Percentiles rank a stretch among this genome's conserved stretches.
Conservation (phyloP, 2,329 filamentous ascomycete species). For the Fusarium citri region DNA sequence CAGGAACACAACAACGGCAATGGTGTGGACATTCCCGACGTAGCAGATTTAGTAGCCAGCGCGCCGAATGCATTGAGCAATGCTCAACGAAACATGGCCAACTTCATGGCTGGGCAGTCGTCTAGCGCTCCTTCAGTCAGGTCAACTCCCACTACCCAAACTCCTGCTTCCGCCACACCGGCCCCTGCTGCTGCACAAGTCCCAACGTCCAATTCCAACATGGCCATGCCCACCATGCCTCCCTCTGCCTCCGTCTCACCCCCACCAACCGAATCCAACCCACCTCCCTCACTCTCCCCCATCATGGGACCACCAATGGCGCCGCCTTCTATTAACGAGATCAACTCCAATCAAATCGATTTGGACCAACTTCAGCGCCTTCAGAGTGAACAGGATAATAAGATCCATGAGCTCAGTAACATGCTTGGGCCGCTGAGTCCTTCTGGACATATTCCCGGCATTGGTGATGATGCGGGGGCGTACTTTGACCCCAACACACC, state of each 20-base stretch:
- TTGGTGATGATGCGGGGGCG: constrained; percentile 61
- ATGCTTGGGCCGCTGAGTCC: constrained; percentile 84
- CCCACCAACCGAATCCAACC: constrained; percentile 39
- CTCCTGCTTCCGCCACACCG: constrained; percentile 19
- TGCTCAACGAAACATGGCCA: constrained; percentile 70
- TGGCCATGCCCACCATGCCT: constrained; percentile 37
- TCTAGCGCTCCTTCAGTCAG: constrained; percentile 43
- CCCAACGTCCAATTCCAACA: constrained; percentile 23
- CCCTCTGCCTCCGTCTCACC: constrained; percentile 45
- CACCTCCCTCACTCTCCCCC: constrained; percentile 60
- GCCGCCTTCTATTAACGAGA: constrained; percentile 67
- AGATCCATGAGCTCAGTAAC: constrained; percentile 79
- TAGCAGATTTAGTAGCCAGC: constrained; percentile 62
- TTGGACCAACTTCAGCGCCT: constrained; percentile 83
- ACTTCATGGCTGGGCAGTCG: constrained; percentile 66
- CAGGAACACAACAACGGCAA: constrained; percentile 64
- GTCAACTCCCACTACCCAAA: constrained; percentile 31
- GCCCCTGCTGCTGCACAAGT: constrained; percentile 15
- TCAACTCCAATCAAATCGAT: constrained; percentile 77
- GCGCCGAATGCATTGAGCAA: constrained; percentile 65
- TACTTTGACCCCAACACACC: constrained; percentile 54
- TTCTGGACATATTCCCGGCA: constrained; percentile 79
- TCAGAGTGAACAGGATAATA: constrained; percentile 81
- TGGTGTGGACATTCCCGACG: constrained; percentile 65
- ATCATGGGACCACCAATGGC: constrained; percentile 58